Evolutionary conservation across 495 filamentous ascomycete species (phyloP), one percentile per base, ranked within the genome.

Genomic region (Echria macrotheca): DNA sequence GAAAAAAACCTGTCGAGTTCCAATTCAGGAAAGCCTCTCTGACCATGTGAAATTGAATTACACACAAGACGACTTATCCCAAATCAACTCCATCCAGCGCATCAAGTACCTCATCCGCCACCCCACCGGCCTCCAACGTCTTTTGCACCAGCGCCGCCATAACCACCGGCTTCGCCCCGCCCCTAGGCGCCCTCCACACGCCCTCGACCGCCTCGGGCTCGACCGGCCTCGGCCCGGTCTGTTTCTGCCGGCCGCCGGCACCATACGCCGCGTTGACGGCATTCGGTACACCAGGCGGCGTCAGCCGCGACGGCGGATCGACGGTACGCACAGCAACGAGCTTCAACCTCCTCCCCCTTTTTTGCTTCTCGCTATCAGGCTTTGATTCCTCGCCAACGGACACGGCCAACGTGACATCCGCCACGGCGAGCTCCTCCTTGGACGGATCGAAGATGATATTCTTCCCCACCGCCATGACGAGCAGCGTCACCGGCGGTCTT

Each of bases 371-470:
- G 8, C 15, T 4, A 11, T 19, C 19, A 9, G 19, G 21, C 17
- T 22, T 17, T 1, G 36, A 15, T 15, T 26, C 44, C 47, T 74
- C 68, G 19, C 73, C 73, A 12, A 91, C 65, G 0, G 86, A 90
- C 9, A 93, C 81, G 0, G 91, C 91, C 48, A 96, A 71, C 7
- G 90, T 85, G 23, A 82, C 78, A 53, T 96, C 91, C 4, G 93
- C 93, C 12, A 96, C 91, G 1, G 88, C 85, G 1, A 98, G 81
- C 68, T 98, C 93, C 59, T 95, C 89, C 42, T 82, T 79, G 37
- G 78, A 83, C 0, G 93, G 93, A 65, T 98, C 93, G 71, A 97
- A 95, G 56, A 98, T 85, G 64, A 96, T 82, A 59, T 89, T 97
- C 12, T 83, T 77, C 46, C 84, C 88, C 0, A 95, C 87, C 11